These are phyloP conservation scores for Aspergillus heteromorphus DNA, from an alignment of 495 filamentous ascomycete genomes.

Conservation along the genomic window DNA sequence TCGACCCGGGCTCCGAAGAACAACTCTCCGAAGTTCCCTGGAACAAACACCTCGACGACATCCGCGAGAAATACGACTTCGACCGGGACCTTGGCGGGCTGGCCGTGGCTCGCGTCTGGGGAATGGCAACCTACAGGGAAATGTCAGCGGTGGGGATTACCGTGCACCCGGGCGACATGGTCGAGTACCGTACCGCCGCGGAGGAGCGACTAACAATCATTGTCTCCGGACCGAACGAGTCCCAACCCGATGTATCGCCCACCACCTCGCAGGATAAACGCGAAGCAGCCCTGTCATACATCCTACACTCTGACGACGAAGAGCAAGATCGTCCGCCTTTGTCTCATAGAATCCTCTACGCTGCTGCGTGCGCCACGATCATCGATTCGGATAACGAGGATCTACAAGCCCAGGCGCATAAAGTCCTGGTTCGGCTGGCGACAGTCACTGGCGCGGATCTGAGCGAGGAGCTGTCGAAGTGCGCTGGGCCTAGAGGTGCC, in stretches of 20 bases:
- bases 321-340: conserved; percentile 8
- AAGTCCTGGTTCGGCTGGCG: conserved; percentile 26
- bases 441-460: conserved; percentile 24
- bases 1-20: conserved; percentile 3
- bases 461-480: conserved; percentile 30
- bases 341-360: conserved; percentile 31
- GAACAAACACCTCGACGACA: conserved; percentile 27
- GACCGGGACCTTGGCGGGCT: conserved; percentile 41
- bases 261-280: conserved; percentile 7
- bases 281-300: conserved; percentile 23
- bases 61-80: conserved; percentile 40
- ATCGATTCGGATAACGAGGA: conserved; percentile 21
- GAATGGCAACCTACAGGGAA: conserved; percentile 38
- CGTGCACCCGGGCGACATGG: conserved; percentile 46
- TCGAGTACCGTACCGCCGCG: conserved; percentile 43
- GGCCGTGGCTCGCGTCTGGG: conserved; percentile 43
- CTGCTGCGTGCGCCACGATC: conserved; percentile 35
- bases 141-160: conserved; percentile 39
- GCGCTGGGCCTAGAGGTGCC: conserved; percentile 3
- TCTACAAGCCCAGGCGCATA: conserved; percentile 23
- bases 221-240: conserved; percentile 20
- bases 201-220: conserved; percentile 35
- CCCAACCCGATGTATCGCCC: conserved; percentile 8
- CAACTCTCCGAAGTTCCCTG: conserved; percentile 19
- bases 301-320: conserved; percentile 19